Evolutionary conservation across 2,329 filamentous ascomycete genomes (phyloP).

Genomic region (Calycina marina): DNA sequence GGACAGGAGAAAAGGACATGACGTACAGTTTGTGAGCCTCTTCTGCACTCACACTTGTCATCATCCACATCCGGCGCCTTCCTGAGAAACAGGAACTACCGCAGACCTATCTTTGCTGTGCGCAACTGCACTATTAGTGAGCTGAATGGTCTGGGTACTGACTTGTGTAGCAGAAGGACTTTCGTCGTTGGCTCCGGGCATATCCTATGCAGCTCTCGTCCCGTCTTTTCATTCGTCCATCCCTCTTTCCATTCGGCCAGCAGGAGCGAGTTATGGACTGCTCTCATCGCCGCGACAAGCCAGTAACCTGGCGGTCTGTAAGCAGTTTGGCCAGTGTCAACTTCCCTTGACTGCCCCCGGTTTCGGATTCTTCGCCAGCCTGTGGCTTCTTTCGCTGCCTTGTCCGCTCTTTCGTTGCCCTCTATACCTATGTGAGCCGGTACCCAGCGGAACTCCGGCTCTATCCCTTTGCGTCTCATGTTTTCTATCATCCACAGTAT

Average conservation of each 20-base stretch:
- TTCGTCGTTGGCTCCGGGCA: conserved; percentile 1
- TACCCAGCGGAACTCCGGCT: conserved; percentile 3
- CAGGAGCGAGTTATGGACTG: conserved; percentile 5
- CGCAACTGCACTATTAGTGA: conserved; percentile 1
- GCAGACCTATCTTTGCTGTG: conserved; percentile 2
- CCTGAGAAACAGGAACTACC: not conserved
- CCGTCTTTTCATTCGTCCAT: conserved; percentile 4
- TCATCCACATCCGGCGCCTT: conserved; percentile 4
- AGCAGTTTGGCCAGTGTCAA: conserved; percentile 4
- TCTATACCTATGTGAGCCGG: conserved; percentile 3
- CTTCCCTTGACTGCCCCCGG: no score
- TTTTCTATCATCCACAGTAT: conserved; percentile 4
- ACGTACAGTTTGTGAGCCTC: conserved; percentile 6
- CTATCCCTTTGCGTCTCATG: conserved; percentile 1
- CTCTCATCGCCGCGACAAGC: conserved; percentile 2
- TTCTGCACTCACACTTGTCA: conserved; percentile 5
- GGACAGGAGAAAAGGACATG: conserved; percentile 7
- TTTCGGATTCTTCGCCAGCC: no score
- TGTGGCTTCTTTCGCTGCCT: no score
- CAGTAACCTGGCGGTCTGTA: conserved; percentile 4
- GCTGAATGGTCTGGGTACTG: conserved; percentile 1
- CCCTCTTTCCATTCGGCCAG: conserved; percentile 4
- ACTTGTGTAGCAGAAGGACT: conserved; percentile 3
- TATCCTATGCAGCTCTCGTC: conserved; percentile 6
- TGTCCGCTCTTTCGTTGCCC: no score